phyloP scores from a whole-genome alignment of 495 filamentous ascomycete genomes.

The Penicillium waksmanii region DNA sequence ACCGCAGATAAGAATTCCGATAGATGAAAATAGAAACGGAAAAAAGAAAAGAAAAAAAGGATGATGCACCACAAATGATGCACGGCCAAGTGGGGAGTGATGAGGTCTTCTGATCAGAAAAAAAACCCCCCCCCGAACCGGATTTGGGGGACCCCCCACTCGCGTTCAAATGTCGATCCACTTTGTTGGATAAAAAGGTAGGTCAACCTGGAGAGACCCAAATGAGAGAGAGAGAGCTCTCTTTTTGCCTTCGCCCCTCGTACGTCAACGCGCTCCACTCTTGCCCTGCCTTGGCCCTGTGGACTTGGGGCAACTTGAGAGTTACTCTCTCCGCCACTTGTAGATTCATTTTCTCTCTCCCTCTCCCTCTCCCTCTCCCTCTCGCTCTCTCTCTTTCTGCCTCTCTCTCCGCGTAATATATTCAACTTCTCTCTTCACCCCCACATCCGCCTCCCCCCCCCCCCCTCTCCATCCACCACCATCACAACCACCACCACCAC shows the following conservation, averaged over 20 bases:
- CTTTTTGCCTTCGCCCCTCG: conserved; percentile 16
- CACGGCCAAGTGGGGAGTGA: conserved; percentile 31
- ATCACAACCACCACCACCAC: conserved; percentile 1
- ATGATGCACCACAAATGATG: conserved; percentile 7
- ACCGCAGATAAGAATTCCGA: neutral
- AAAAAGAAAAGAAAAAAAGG: conserved; percentile 15
- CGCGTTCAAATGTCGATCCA: conserved; percentile 19
- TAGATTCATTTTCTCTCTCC: conserved; percentile 16
- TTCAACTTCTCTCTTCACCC: conserved; percentile 15
- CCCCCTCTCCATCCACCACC: conserved; percentile 4
- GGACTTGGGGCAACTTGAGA: conserved; percentile 20
- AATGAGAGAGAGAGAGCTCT: neutral
- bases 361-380: conserved; percentile 19
- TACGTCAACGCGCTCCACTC: conserved; percentile 41
- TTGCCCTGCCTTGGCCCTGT: conserved; percentile 9
- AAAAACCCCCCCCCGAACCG: conserved; percentile 33
- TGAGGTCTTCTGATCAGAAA: conserved; percentile 53
- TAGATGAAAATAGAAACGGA: conserved; percentile 3
- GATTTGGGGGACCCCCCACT: conserved; percentile 29
- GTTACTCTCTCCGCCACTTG: conserved; percentile 18
- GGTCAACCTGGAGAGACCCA: conserved; percentile 1
- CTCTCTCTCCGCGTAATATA: conserved; percentile 17
- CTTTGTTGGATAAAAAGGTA: conserved; percentile 16
- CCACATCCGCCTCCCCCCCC: neutral
- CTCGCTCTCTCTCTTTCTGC: conserved; percentile 16